Evolutionary conservation across 371 early-diverging fungal species (phyloP), one percentile per base, ranked within the genome.

Genomic region (Mortierella sp.): DNA sequence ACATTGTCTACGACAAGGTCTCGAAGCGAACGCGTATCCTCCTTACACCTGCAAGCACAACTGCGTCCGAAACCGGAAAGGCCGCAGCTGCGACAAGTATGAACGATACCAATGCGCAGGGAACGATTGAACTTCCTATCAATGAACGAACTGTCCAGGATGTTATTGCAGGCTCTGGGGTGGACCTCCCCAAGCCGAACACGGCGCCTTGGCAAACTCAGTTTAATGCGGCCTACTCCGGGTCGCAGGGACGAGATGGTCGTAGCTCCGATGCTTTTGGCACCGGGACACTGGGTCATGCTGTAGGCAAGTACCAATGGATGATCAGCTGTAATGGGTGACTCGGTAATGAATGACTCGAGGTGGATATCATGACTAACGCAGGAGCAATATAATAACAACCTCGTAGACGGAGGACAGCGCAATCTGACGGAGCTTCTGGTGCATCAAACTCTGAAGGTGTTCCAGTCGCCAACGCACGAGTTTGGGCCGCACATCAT

Each of bases 21-120:
- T 69, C 67, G 3, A 52, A 44, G 30, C 73, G 63, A 9, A 70
- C 70, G 3, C 52, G 75, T 15, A 70, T 70, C 8, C 50, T 75
- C 19, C 53, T 72, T 12, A 65, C 79, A 1, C 76, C 75, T 15
- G 75, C 64, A 19, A 70, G 63, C 23, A 61, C 70, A 1, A 72
- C 56, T 5, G 60, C 69, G 4, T 56, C 71, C 4, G 83, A 82
- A 24, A 50, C 75, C 24, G 69, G 81, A 8, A 81, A 81, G 56
- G 81, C 80, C n/a, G 71, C 70, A 3, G 75, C 83, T 27, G 80
- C 80, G 12, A 83, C 81, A 3, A 81, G 80, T 42, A 83, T 80
- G 56, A 70, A 65, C 26, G 75, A 68, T 23, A 73, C 78, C 11
- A 81, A 78, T 19, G 83, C 50, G 6, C 66, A 66, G 15, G 82